Evolutionary conservation across 202 grass and related monocot genomes (phyloP), one percentile per base, ranked within the genome.

Genomic region (Saccharum hybrid): DNA sequence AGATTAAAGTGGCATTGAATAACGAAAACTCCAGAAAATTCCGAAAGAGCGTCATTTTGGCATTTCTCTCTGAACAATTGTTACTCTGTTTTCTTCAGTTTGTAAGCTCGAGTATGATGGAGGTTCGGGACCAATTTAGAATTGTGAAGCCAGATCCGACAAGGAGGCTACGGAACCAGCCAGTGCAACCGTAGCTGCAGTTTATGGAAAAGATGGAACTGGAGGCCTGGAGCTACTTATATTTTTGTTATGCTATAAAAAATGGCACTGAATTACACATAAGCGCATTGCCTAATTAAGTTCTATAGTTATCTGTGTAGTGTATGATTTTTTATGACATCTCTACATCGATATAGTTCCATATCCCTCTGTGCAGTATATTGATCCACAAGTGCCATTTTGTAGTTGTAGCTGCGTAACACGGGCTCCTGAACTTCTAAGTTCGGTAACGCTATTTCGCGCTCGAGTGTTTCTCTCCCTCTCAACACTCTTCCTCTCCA

Each of bases 111-210:
- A 71, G 48, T n/a, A 94, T 90, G 12, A 86, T 54, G 80, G 77
- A 88, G 43, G 81, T 92, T 42, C 88, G 64, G 26, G 94, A 97
- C 78, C 86, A 85, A 40, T 97, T 97, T 77, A 91, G 60, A 45
- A 87, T 97, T 83, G 56, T 89, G 41, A 97, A 94, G 61, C 6
- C 57, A 74, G 39, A 59, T 59, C 80, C 54, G 4, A 33, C 65
- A 46, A 57, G 34, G 78, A 80, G 23, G 63, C 28, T 34, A 38
- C 38, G 18, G 10, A 79, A n/a, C 12, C 0, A 77, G 62, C 43
- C 72, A 64, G 78, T 74, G 52, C 74, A 69, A 61, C 16, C 3
- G 7, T 66, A 60, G 72, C 7, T 62, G 40, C 60, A 34, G 11
- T 16, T 68, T 22, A 7, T 67, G 52, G 31, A 61, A 56, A 76